Percentiles rank a stretch among this genome's conserved stretches.
phyloP scores from a whole-genome alignment of 768 basidiomycete genomes.

The Phlebiopsis gigantea region DNA sequence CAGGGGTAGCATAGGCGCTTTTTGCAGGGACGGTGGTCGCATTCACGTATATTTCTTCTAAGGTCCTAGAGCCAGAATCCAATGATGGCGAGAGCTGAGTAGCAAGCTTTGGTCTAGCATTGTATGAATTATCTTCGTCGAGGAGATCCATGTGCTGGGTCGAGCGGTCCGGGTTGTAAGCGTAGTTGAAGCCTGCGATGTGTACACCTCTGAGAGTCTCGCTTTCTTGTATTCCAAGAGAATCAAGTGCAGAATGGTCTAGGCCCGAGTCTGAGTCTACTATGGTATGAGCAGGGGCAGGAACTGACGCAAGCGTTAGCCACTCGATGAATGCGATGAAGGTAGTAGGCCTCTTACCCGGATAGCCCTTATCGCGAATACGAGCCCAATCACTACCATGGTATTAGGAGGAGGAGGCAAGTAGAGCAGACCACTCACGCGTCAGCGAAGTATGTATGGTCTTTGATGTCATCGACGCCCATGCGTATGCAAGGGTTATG shows the following conservation, averaged over 20 bases:
- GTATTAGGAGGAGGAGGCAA: not conserved
- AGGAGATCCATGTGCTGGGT: not conserved
- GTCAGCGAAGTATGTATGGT: slow-evolving; percentile 43
- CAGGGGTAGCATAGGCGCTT: slow-evolving; percentile 5
- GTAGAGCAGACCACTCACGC: slow-evolving; percentile 32
- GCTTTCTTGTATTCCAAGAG: slow-evolving; percentile 3
- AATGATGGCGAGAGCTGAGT: not conserved
- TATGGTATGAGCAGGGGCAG: not conserved
- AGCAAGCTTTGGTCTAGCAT: too few relatives aligned
- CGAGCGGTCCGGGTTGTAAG: not conserved
- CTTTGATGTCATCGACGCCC: slow-evolving; percentile 35
- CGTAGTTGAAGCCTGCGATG: slow-evolving; percentile 13
- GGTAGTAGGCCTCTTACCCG: not conserved
- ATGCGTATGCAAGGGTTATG: slow-evolving; percentile 47
- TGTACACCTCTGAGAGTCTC: slow-evolving; percentile 11
- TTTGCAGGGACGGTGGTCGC: not conserved
- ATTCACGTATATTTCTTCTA: not conserved
- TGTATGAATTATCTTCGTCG: not conserved
- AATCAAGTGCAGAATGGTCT: not conserved
- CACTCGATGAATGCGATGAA: not conserved
- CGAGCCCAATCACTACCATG: slow-evolving; percentile 10
- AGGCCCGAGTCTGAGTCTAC: not conserved
- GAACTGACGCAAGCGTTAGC: not conserved
- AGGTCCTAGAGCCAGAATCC: not conserved
- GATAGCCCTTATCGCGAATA: slow-evolving; percentile 16